Evolutionary conservation across 2,329 filamentous ascomycete genomes (phyloP), one percentile per base, ranked within the genome.

Genomic region (Fusarium sp.): DNA sequence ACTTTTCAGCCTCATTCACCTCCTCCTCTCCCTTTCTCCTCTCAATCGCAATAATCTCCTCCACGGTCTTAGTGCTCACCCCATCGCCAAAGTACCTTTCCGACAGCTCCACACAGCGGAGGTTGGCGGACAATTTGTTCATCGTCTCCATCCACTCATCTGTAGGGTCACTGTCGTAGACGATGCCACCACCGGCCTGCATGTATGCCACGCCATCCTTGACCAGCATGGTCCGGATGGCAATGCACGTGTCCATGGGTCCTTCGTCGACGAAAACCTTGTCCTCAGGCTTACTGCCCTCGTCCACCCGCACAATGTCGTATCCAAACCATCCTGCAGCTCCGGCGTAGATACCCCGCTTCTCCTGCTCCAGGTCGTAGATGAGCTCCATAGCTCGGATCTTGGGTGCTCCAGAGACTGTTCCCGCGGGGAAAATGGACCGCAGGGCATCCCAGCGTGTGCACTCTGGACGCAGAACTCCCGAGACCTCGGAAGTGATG

Each of bases 261-360:
- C 95, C 96, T 79, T 97, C 93, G 17, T 87, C 85, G 26, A 79
- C 66, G 42, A 61, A 79, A 26, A 79, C 66, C 48, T 66, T 73
- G 20, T 77, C 68, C 36, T 64, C 69, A 0, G 50, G 22, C 63
- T 90, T 86, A 57, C 86, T 59, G 57, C 54, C 71, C 0, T 92
- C 93, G 47, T 91, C 87, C 13, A 86, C 84, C 55, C 92, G 90
- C 51, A 96, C 89, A 59, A 89, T 90, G 70, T 91, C 90, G 80
- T 97, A 98, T 15, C 96, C 96, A 83, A 98, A 99, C 85, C 98
- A 99, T 5, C 96, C 96, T 1, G 98, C 96, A 1, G 96, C 96
- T 35, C 96, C 96, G 14, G 96, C 96, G 80, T 99, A 99, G 44
- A 98, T 91, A 45, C 96, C 96, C 62, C 96, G 89, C 87, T 98